These are phyloP conservation scores for Allium cepa DNA, from an alignment of 106 monocot species.

Conservation along the genomic window DNA sequence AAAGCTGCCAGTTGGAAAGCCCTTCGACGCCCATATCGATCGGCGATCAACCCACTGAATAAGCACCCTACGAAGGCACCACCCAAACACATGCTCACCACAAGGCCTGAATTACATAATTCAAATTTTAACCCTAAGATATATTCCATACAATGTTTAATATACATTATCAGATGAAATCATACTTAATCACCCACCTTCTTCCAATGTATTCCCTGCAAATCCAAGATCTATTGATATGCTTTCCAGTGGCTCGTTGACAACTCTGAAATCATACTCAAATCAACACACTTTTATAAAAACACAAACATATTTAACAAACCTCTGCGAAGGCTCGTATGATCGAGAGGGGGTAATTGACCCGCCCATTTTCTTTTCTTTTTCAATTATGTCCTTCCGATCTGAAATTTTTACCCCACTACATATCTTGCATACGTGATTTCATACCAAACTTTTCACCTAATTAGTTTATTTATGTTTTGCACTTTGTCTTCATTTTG, in stretches of 20 bases:
- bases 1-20: constrained; percentile 84
- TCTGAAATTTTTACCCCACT: no score
- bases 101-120: constrained; percentile 53
- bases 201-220: constrained; percentile 71
- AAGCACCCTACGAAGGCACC: constrained; percentile 85
- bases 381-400: no score
- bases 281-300: neutral
- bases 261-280: constrained; percentile 46
- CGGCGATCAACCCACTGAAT: constrained; percentile 86
- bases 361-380: no score
- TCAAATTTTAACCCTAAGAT: neutral
- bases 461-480: no score
- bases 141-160: neutral
- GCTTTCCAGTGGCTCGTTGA: constrained; percentile 90
- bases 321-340: neutral
- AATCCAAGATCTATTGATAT: constrained; percentile 90
- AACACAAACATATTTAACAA: neutral
- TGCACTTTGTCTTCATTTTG: no score
- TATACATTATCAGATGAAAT: neutral
- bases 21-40: constrained; percentile 80
- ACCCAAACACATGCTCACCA: constrained; percentile 89
- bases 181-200: constrained; percentile 33
- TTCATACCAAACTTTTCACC: no score
- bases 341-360: neutral
- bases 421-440: no score